phyloP scores from a whole-genome alignment of 2,329 filamentous ascomycete species.

The Colletotrichum sp. region DNA sequence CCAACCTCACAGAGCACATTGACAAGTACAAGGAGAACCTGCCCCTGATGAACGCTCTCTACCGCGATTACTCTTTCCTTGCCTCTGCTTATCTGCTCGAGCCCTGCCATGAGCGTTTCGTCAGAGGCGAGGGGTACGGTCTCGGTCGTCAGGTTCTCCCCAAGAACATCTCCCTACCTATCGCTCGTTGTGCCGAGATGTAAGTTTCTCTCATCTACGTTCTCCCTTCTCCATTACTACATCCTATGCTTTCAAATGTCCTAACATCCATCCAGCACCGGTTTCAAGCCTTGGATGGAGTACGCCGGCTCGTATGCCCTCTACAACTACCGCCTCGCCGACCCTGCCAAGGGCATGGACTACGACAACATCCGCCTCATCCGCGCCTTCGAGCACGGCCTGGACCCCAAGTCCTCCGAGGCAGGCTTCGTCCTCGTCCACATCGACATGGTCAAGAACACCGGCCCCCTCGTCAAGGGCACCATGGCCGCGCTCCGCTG shows the following conservation, averaged over 20 bases:
- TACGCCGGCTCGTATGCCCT: slow-evolving; percentile 74
- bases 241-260: not conserved
- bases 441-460: slow-evolving; percentile 93
- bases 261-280: slow-evolving; percentile 42
- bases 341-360: slow-evolving; percentile 60
- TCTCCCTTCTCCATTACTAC: not conserved
- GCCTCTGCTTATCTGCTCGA: slow-evolving; percentile 90
- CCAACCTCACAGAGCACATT: slow-evolving; percentile 76
- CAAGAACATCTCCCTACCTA: slow-evolving; percentile 76
- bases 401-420: slow-evolving; percentile 86
- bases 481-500: slow-evolving; percentile 65
- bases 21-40: slow-evolving; percentile 77
- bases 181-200: slow-evolving; percentile 85
- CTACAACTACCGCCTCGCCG: slow-evolving; percentile 68
- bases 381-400: slow-evolving; percentile 88
- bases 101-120: slow-evolving; percentile 80
- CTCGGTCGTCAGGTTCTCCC: slow-evolving; percentile 78
- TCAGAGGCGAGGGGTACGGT: slow-evolving; percentile 78
- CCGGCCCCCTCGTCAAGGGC: slow-evolving; percentile 77
- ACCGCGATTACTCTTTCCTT: slow-evolving; percentile 91
- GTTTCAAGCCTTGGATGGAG: slow-evolving; percentile 93
- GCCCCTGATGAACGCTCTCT: slow-evolving; percentile 82
- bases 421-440: slow-evolving; percentile 96
- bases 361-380: slow-evolving; percentile 80
- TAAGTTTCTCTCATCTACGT: slow-evolving; percentile 49